A percentile compares a stretch with the other conserved stretches of the same genome.
phyloP scores from a whole-genome alignment of 2,329 filamentous ascomycete genomes.

The Ceratocystiopsis minuta region DNA sequence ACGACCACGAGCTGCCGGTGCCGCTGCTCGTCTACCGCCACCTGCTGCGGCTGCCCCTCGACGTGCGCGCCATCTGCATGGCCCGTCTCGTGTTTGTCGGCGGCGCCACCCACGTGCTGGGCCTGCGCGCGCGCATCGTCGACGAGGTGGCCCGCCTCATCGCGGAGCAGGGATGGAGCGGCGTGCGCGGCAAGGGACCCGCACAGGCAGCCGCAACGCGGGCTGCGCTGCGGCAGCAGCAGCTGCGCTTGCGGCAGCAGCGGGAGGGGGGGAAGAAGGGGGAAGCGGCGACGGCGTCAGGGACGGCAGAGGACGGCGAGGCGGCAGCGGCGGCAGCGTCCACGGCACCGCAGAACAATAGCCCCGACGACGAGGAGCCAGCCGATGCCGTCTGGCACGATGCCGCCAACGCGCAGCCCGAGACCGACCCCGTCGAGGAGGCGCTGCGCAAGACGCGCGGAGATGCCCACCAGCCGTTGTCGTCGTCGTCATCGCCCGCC shows the following conservation, averaged over 20 bases:
- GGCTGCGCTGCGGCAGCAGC: too few relatives aligned
- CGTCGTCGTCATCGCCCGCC: slow-evolving; percentile 1
- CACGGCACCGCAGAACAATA: not conserved
- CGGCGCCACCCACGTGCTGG: slow-evolving; percentile 60
- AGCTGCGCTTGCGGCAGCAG: too few relatives aligned
- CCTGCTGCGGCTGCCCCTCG: slow-evolving; percentile 58
- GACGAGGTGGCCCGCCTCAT: slow-evolving; percentile 55
- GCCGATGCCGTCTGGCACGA: slow-evolving; percentile 18
- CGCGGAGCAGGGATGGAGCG: slow-evolving; percentile 55
- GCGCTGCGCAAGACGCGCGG: slow-evolving; percentile 26
- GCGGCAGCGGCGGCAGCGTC: too few relatives aligned
- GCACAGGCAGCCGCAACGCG: slow-evolving; percentile 20
- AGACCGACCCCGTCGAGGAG: slow-evolving; percentile 39
- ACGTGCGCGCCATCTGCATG: slow-evolving; percentile 74
- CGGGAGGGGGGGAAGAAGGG: too few relatives aligned
- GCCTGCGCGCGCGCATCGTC: slow-evolving; percentile 59
- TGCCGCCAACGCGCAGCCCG: slow-evolving; percentile 26
- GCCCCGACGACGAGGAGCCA: not conserved
- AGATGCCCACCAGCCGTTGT: slow-evolving; percentile 13
- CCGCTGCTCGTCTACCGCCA: slow-evolving; percentile 59
- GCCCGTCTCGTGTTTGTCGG: slow-evolving; percentile 76
- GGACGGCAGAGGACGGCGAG: too few relatives aligned
- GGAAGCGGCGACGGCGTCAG: too few relatives aligned
- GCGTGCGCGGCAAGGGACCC: slow-evolving; percentile 51
- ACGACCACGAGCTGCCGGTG: slow-evolving; percentile 73